Evolutionary conservation across 1,139 yeast species (phyloP).

Genomic region (Protomyces lactucae-debilis): DNA sequence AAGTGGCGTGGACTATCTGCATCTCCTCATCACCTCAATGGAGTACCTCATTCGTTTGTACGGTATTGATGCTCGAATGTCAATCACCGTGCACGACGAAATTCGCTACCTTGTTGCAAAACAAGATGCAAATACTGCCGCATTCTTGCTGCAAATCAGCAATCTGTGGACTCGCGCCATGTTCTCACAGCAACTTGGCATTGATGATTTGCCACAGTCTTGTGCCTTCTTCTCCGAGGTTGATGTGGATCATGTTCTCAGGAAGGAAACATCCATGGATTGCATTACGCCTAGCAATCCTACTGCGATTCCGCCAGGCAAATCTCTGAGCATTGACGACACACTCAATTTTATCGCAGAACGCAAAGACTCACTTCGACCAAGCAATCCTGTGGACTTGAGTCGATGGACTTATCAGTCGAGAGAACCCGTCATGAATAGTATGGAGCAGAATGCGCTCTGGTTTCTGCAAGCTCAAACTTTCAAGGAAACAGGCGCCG

Average conservation of each 20-base stretch:
- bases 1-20: constrained; percentile 94
- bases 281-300: constrained; percentile 90
- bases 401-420: neutral
- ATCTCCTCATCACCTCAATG: constrained; percentile 80
- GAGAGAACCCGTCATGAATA: neutral
- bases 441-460: neutral
- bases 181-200: constrained; percentile 89
- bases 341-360: constrained; percentile 44
- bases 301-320: constrained; percentile 69
- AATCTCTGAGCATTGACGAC: constrained; percentile 57
- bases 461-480: neutral
- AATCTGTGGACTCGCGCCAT: constrained; percentile 95
- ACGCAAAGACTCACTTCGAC: neutral
- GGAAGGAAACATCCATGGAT: constrained; percentile 84
- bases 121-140: constrained; percentile 67
- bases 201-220: constrained; percentile 82
- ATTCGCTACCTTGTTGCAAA: constrained; percentile 73
- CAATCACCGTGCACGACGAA: constrained; percentile 93
- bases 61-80: constrained; percentile 68
- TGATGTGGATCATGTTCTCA: constrained; percentile 77
- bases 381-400: neutral
- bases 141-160: constrained; percentile 78
- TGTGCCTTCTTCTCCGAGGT: constrained; percentile 95
- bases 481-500: neutral
- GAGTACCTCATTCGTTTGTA: constrained; percentile 66